Conservation (phyloP, 2,329 filamentous ascomycete species). For the Sclerotinia sclerotiorum region DNA sequence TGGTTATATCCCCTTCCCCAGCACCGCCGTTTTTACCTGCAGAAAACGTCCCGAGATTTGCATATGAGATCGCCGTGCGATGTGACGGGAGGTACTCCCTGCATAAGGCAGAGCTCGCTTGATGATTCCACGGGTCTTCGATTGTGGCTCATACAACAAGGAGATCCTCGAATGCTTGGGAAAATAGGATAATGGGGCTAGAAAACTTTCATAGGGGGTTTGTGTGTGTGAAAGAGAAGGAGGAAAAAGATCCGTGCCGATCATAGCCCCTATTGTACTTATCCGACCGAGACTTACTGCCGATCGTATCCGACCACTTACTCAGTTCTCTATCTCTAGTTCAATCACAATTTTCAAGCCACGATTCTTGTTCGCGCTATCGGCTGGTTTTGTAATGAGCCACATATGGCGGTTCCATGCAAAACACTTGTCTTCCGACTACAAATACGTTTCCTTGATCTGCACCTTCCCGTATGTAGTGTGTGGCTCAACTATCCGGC, state of each 20-base stretch:
- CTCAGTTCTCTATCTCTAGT: background rate
- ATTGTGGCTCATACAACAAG: background rate
- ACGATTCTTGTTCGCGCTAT: background rate
- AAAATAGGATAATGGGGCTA: too few species aligned
- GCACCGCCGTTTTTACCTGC: background rate
- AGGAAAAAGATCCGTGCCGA: background rate
- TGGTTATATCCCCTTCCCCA: background rate
- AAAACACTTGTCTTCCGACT: background rate
- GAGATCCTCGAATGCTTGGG: background rate
- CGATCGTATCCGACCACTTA: background rate
- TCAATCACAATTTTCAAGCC: background rate
- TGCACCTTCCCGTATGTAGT: background rate
- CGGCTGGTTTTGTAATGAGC: background rate
- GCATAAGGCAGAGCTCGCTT: background rate
- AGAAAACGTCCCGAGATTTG: background rate
- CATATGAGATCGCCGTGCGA: slow-evolving; percentile 3
- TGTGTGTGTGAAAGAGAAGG: background rate
- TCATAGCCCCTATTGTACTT: slow-evolving; percentile 14
- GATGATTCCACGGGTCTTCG: too few species aligned
- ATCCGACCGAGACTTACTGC: slow-evolving; percentile 12
- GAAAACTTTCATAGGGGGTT: background rate
- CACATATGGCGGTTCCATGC: slow-evolving; percentile 5
- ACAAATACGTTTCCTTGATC: background rate
- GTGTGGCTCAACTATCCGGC: background rate
- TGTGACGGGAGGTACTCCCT: background rate